Conservation (phyloP, 2,329 filamentous ascomycete genomes). For the Colletotrichum chlorophyti region DNA sequence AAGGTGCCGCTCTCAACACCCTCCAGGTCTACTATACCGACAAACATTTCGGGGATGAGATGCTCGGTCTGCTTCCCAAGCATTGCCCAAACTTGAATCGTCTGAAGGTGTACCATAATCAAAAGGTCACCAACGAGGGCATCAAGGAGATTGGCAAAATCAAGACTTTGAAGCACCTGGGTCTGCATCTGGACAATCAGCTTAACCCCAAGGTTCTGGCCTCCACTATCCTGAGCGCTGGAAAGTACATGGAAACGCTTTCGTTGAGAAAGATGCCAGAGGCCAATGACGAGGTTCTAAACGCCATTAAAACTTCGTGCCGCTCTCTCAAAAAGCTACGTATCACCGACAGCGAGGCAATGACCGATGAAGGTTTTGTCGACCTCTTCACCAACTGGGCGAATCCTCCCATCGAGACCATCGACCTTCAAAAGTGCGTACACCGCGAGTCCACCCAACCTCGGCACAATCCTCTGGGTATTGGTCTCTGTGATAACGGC, state of each 20-base stretch:
- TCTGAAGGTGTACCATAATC: constrained; percentile 84
- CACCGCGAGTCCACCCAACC: constrained; percentile 76
- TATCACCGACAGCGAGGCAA: constrained; percentile 76
- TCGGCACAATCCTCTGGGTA: constrained; percentile 65
- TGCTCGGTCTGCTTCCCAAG: constrained; percentile 65
- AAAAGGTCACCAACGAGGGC: constrained; percentile 71
- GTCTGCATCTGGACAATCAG: constrained; percentile 69
- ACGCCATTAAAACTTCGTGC: constrained; percentile 75
- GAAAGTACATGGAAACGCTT: constrained; percentile 74
- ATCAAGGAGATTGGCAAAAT: constrained; percentile 70
- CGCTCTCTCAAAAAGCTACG: constrained; percentile 76
- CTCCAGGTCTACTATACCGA: constrained; percentile 87
- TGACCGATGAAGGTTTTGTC: constrained; percentile 77
- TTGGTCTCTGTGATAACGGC: constrained; percentile 78
- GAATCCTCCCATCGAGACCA: constrained; percentile 72
- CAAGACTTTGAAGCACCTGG: constrained; percentile 73
- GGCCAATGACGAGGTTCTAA: constrained; percentile 73
- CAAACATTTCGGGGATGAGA: constrained; percentile 77
- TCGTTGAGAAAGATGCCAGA: constrained; percentile 75
- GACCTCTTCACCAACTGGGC: constrained; percentile 78
- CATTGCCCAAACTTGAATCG: constrained; percentile 73
- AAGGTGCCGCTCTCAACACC: constrained; percentile 69
- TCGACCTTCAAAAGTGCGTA: constrained; percentile 81
- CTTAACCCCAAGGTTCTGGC: constrained; percentile 65
- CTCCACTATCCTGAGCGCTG: constrained; percentile 66